Conservation (phyloP, 768 basidiomycete genomes). For the Phlebiopsis gigantea region DNA sequence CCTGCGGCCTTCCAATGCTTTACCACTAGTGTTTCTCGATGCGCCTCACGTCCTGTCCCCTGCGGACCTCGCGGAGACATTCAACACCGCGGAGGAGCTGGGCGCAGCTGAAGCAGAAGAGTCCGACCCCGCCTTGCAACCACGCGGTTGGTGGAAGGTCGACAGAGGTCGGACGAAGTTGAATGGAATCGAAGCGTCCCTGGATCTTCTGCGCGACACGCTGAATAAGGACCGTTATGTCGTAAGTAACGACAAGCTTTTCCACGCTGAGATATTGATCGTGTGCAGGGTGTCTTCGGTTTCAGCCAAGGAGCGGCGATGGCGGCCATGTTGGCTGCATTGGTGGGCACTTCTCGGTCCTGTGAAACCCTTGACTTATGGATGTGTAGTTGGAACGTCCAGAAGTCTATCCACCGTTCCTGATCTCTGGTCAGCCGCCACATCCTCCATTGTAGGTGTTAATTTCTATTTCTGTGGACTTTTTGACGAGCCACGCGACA, state of each 20-base stretch:
- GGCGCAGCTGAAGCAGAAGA: constrained; percentile 34
- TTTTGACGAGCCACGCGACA: constrained; percentile 22
- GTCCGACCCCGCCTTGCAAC: constrained; percentile 47
- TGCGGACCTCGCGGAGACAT: constrained; percentile 44
- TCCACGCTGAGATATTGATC: not conserved
- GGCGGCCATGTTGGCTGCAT: constrained; percentile 62
- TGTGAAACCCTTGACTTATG: not conserved
- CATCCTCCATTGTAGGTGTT: constrained; percentile 68
- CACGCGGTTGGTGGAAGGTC: constrained; percentile 70
- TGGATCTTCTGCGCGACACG: constrained; percentile 49
- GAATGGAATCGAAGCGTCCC: constrained; percentile 52
- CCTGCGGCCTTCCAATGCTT: not conserved
- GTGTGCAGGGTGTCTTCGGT: constrained; percentile 67
- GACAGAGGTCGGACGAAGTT: constrained; percentile 47
- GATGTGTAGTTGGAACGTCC: constrained; percentile 45
- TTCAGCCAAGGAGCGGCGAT: constrained; percentile 82
- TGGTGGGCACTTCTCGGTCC: constrained; percentile 39
- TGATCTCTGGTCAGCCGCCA: constrained; percentile 56
- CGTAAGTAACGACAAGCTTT: constrained; percentile 29
- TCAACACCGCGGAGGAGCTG: constrained; percentile 27
- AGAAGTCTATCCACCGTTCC: constrained; percentile 47
- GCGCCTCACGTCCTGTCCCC: constrained; percentile 65
- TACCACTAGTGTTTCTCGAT: constrained; percentile 63
- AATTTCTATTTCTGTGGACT: not conserved
- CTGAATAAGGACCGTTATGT: constrained; percentile 59